These are phyloP conservation scores for Phytophthora vignae DNA, from an alignment of 352 stramenopile species.

Conservation along the genomic window DNA sequence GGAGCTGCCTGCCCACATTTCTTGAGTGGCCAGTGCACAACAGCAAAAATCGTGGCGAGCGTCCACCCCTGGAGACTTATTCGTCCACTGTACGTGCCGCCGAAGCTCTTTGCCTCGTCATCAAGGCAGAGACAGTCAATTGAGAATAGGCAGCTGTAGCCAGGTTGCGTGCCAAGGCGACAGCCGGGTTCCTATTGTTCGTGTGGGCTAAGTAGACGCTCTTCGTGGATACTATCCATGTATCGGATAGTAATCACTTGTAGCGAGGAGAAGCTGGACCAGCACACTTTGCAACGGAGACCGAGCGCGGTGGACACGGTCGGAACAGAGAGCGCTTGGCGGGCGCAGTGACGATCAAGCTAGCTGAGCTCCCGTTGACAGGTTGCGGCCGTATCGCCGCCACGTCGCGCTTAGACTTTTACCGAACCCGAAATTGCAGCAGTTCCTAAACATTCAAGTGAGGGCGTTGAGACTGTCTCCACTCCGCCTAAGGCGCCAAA, in stretches of 20 bases:
- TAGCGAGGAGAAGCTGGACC: background rate
- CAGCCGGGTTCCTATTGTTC: background rate
- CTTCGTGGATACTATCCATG: background rate
- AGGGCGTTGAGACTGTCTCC: background rate
- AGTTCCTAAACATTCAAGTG: background rate
- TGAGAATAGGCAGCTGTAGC: background rate
- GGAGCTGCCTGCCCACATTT: background rate
- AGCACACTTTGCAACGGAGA: background rate
- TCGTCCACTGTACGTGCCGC: constrained; percentile 1
- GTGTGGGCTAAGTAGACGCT: background rate
- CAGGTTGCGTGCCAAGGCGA: background rate
- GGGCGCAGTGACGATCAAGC: background rate
- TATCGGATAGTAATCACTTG: background rate
- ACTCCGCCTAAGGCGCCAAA: constrained; percentile 12
- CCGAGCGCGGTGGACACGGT: background rate
- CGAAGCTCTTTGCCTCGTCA: background rate
- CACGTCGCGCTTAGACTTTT: constrained; percentile 8
- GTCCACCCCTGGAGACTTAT: background rate
- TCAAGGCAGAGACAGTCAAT: constrained; percentile 1
- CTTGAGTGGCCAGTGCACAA: background rate
- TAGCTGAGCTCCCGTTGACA: background rate
- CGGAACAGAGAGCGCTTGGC: background rate
- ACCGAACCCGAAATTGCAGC: background rate
- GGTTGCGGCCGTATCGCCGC: background rate
- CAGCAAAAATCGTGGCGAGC: background rate